These are phyloP conservation scores for Eucalyptus sideroxylon DNA, from an alignment of 345 rosid genomes.

Conservation along the genomic window DNA sequence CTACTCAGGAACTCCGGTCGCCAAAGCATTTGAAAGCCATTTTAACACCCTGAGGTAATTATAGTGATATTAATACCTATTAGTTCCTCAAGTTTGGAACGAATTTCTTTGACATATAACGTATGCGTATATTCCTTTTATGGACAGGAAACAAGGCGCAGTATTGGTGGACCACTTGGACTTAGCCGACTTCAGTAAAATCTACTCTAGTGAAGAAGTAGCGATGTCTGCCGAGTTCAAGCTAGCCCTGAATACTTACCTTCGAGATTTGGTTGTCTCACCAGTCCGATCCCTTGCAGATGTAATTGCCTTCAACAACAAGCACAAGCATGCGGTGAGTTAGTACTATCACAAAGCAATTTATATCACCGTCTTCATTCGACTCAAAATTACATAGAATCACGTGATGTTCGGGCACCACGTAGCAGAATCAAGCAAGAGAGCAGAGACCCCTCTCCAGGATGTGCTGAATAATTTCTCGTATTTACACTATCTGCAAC, in stretches of 20 bases:
- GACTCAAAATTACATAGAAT: background rate
- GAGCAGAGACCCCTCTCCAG: background rate
- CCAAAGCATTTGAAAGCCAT: slow-evolving; percentile 21
- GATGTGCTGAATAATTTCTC: background rate
- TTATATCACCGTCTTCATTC: background rate
- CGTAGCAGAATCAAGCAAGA: background rate
- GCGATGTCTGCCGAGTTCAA: slow-evolving; percentile 48
- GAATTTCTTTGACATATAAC: background rate
- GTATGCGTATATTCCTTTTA: background rate
- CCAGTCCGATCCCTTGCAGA: slow-evolving; percentile 51
- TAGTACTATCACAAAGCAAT: background rate
- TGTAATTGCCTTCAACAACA: slow-evolving; percentile 38
- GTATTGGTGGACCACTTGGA: slow-evolving; percentile 24
- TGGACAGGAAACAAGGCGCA: slow-evolving; percentile 37
- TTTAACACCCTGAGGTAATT: slow-evolving; percentile 28
- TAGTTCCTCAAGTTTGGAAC: background rate
- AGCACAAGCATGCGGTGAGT: slow-evolving; percentile 23
- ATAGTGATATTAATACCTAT: background rate
- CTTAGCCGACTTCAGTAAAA: slow-evolving; percentile 16
- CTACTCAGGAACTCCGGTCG: background rate
- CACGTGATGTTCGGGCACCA: background rate
- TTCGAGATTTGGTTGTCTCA: slow-evolving; percentile 22
- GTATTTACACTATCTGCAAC: background rate
- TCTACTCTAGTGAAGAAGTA: slow-evolving; percentile 11
- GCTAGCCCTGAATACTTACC: slow-evolving; percentile 32